Evolutionary conservation across 306 rosid genomes (phyloP).

Genomic region (Ceratonia siliqua): DNA sequence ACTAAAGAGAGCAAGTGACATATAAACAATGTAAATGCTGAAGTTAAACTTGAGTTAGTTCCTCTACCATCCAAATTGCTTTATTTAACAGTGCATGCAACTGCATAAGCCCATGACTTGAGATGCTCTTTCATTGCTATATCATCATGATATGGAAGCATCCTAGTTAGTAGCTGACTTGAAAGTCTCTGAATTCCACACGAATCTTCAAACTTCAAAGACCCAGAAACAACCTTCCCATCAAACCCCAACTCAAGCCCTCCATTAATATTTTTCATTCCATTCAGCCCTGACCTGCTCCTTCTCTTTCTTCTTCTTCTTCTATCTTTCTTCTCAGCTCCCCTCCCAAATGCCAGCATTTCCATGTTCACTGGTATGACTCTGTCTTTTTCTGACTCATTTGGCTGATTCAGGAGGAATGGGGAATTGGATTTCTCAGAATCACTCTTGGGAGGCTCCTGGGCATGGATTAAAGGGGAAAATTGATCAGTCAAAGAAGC

Average conservation of each 20-base stretch:
- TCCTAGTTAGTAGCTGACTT: not conserved
- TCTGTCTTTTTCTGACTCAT: slow-evolving; percentile 12
- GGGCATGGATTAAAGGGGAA: not conserved
- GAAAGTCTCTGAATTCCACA: not conserved
- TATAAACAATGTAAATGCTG: not conserved
- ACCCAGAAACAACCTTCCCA: slow-evolving; percentile 21
- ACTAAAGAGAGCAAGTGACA: not conserved
- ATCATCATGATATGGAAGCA: slow-evolving; percentile 54
- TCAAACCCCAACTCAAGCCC: slow-evolving; percentile 38
- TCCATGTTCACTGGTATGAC: not conserved
- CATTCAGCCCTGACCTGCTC: not conserved
- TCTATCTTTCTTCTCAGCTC: slow-evolving; percentile 27
- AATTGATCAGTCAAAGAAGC: slow-evolving; percentile 14
- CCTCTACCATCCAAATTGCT: not conserved
- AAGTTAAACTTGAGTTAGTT: not conserved
- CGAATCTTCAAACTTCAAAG: not conserved
- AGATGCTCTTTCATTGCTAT: slow-evolving; percentile 74
- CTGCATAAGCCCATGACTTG: slow-evolving; percentile 75
- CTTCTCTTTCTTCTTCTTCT: slow-evolving; percentile 26
- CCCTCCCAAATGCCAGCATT: slow-evolving; percentile 23
- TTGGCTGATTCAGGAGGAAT: not conserved
- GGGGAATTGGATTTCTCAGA: slow-evolving; percentile 23
- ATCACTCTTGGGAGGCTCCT: slow-evolving; percentile 27
- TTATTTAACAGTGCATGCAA: slow-evolving; percentile 62
- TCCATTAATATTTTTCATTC: slow-evolving; percentile 30